Evolutionary conservation across 1,284 basidiomycete species (phyloP), one percentile per base, ranked within the genome.

Genomic region (Lignosus rhinocerotis): DNA sequence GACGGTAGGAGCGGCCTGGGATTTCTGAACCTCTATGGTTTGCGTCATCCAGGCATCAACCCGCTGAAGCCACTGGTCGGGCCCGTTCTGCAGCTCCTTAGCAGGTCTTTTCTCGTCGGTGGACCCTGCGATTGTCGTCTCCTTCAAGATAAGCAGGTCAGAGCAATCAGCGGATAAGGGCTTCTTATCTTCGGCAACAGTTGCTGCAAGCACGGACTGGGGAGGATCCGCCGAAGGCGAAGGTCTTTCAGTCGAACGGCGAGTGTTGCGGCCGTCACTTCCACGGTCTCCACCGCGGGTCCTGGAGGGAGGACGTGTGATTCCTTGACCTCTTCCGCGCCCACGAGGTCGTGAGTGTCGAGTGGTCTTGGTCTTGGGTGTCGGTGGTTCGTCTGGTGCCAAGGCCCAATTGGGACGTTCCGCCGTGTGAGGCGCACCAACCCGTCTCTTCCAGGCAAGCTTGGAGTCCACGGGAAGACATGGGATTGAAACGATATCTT

Each of bases 381-480:
- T 32, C 2, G 42, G 17, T 43, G 51, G 52, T 11, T 58, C 60
- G 11, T 65, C 59, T 0, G 66, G 63, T 2, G 69, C 68, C 30
- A 66, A 16, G 12, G 69, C 68, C 67, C 66, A 69, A 56, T 67
- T 66, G 4, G 67, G 70, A 16, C 56, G 59, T 2, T 65, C 60
- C 1, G 64, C 38, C 16, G 66, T 62, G 41, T 70, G 69, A 31
- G 56, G 53, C 0, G 47, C 38, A 8, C 45, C 51, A 2, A 16
- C 34, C 25, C 32, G 33, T 30, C 36, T 52, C 43, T 30, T 25
- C 21, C 31, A 9, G 6, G 43, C 43, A 8, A 31, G 21, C 3
- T 5, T 25, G 43, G 21, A 45, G 10, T n/a, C 21, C 21, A 25
- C 19, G 36, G n/a, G 12, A 11, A n/a, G 36, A 39, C 36, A 39